Base-by-base conservation (phyloP, 768 basidiomycete genomes). In the Termitomyces sp. region DNA sequence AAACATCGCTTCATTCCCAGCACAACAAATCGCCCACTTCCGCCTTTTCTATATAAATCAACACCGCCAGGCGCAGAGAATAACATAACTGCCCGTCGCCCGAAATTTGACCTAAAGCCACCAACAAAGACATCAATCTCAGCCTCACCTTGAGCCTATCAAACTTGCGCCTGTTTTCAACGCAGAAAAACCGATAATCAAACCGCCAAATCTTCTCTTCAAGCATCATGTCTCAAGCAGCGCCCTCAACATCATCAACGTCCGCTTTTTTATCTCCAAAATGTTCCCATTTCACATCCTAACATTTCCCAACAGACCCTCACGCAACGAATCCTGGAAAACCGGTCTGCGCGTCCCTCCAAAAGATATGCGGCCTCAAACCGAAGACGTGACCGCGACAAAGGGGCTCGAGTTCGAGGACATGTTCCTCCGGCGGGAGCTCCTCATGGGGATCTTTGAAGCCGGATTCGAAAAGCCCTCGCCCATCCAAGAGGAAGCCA, bases 381-480 rank as follows among this genome's bases (percentile, higher is more conserved):
- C 96, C 36, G 94, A 96, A 78, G 96, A 99, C 79, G 96, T 99
- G 60, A 92, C 89, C 32, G 88, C 88, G 4, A 96, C 94, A 32
- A 92, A 94, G 76, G 96, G 96, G 63, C 81, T 87, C 68, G 95
- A 98, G 72, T 99, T 97, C 66, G 97, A 99, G 78, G 94, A 96
- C 72, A 92, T 95, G 87, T 85, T 79, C 74, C 83, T 96, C 71
- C 86, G 90, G 59, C 86, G 96, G 67, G 96, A 98, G 77, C 87
- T 99, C 63, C 86, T 99, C 73, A 98, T 99, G 96, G 96, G 96
- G 70, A 97, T 98, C 74, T 99, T 96, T 69, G 95, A 98, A 78
- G 97, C 96, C 67, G 96, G 96, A 60, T 96, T 95, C 73, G 96
- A 98, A 77, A 88, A 83, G 67, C 96, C 96, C 47, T 96, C 94